phyloP scores from a whole-genome alignment of 2,329 filamentous ascomycete genomes.

The Sarocladium oryzae region DNA sequence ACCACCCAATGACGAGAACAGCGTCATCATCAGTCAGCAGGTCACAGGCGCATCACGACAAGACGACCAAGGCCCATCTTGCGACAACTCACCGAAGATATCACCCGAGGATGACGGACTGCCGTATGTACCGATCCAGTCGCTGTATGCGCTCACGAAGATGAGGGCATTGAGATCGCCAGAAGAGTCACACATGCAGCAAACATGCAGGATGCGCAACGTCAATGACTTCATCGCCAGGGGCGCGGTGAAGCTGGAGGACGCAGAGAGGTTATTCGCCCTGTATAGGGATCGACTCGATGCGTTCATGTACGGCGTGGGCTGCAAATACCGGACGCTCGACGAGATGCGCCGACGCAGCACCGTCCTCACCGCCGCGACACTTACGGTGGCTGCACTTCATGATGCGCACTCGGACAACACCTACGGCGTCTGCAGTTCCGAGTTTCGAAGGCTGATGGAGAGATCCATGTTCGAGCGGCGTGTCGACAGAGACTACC shows the following conservation, averaged over 20 bases:
- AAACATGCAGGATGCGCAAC: background rate
- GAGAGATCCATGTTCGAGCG: conserved; percentile 34
- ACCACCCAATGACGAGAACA: conserved; percentile 1
- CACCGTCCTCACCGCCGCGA: conserved; percentile 46
- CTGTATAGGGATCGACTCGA: conserved; percentile 45
- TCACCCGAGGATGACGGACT: conserved; percentile 26
- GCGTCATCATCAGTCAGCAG: background rate
- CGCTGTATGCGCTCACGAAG: conserved; percentile 31
- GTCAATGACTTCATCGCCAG: conserved; percentile 28
- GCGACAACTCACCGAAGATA: conserved; percentile 18
- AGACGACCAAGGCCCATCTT: conserved; percentile 15
- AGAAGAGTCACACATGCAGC: conserved; percentile 10
- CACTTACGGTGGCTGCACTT: conserved; percentile 50
- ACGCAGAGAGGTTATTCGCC: conserved; percentile 44
- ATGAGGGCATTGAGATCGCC: conserved; percentile 29
- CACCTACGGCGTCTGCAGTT: conserved; percentile 45
- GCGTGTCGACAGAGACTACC: conserved; percentile 37
- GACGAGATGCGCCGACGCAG: conserved; percentile 48
- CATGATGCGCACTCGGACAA: conserved; percentile 47
- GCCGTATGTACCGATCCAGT: conserved; percentile 31
- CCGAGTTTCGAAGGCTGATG: conserved; percentile 48
- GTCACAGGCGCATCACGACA: conserved; percentile 7
- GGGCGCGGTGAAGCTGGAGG: conserved; percentile 36
- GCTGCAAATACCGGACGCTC: conserved; percentile 41
- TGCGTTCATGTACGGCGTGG: conserved; percentile 43